Conservation (phyloP, 208 protist species). For the Trypanosoma rangeli region DNA sequence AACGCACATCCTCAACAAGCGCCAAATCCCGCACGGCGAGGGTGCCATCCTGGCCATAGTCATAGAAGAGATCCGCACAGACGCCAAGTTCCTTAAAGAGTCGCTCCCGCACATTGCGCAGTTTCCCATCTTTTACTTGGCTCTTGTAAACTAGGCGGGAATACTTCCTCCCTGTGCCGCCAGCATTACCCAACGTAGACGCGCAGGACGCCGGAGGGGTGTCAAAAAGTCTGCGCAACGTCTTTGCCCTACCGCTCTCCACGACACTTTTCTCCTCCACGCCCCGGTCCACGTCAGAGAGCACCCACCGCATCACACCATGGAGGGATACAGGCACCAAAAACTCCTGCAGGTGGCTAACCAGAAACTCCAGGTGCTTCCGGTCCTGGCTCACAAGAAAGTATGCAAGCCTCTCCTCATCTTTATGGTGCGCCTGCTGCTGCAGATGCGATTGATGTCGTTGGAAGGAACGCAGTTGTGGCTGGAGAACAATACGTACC, state of each 20-base stretch:
- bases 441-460: slow-evolving; percentile 4
- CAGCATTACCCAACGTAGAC: slow-evolving; percentile 2
- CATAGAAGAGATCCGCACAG: slow-evolving; percentile 87
- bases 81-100: slow-evolving; percentile 75
- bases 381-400: slow-evolving; percentile 83
- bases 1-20: slow-evolving; percentile 59
- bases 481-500: slow-evolving; percentile 85
- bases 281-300: slow-evolving; percentile 83
- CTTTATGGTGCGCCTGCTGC: slow-evolving; percentile 10
- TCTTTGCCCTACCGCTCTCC: slow-evolving; percentile 24
- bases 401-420: slow-evolving; percentile 55
- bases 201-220: not conserved
- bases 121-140: slow-evolving; percentile 59
- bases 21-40: slow-evolving; percentile 56
- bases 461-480: slow-evolving; percentile 57
- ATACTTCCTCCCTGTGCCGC: slow-evolving; percentile 2
- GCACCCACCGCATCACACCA: slow-evolving; percentile 66
- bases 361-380: slow-evolving; percentile 61
- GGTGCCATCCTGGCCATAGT: slow-evolving; percentile 73
- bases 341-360: slow-evolving; percentile 55
- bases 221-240: slow-evolving; percentile 31
- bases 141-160: slow-evolving; percentile 77
- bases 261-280: slow-evolving; percentile 33
- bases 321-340: slow-evolving; percentile 69
- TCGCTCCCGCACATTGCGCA: slow-evolving; percentile 70